phyloP scores from a whole-genome alignment of 345 rosid genomes.

The Nephelium lappaceum region DNA sequence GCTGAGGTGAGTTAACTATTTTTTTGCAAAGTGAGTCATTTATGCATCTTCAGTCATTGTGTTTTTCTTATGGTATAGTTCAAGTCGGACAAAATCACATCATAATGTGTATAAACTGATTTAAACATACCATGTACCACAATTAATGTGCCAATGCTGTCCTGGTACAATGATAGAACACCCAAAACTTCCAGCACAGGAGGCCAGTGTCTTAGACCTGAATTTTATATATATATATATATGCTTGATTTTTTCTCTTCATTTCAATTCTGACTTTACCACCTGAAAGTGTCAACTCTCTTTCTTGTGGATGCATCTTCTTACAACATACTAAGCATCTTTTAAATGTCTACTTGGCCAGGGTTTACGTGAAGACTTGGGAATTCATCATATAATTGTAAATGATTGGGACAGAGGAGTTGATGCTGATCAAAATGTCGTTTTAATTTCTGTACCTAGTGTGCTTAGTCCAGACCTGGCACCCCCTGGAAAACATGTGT shows the following conservation, averaged over 20 bases:
- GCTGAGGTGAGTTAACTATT: conserved; percentile 50
- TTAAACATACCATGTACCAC: neutral
- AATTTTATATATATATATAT: neutral
- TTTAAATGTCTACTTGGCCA: conserved; percentile 26
- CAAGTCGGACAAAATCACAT: neutral
- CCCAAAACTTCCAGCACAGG: neutral
- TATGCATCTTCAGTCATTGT: conserved; percentile 83
- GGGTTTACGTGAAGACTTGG: conserved; percentile 73
- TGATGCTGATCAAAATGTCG: conserved; percentile 92
- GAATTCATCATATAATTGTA: conserved; percentile 92
- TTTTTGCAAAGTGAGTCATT: conserved; percentile 91
- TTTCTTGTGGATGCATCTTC: neutral
- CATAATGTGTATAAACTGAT: neutral
- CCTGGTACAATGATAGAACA: neutral
- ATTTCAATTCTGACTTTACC: neutral
- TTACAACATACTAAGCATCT: neutral
- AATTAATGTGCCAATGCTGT: neutral
- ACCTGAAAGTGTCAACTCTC: neutral
- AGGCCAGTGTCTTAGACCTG: neutral
- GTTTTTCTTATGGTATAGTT: neutral
- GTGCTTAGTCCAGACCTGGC: conserved; percentile 81
- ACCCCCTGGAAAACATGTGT: conserved; percentile 80
- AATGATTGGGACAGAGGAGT: conserved; percentile 91
- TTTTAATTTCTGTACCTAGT: conserved; percentile 81
- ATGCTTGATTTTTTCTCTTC: neutral